Evolutionary conservation across 129 eudicot genomes (phyloP), one percentile per base, ranked within the genome.

Genomic region (Kitagawia praeruptora): DNA sequence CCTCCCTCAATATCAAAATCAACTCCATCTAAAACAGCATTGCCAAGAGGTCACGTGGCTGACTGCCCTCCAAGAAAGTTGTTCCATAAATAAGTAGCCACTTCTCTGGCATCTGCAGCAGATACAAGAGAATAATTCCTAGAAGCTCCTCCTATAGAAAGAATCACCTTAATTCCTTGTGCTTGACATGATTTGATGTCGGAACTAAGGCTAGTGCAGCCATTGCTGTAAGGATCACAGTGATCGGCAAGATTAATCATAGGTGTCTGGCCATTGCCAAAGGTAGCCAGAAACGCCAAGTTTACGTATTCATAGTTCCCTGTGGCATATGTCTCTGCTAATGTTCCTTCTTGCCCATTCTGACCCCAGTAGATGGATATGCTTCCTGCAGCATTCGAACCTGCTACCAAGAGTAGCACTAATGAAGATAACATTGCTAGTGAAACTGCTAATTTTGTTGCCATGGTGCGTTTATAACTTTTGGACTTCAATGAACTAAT

Each of bases 31-130:
- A 66, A 66, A 66, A 31, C 73, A 31, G 73, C 73, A 0, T 31
- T 67, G 19, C 73, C 73, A 28, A 67, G 73, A 67, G 73, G 73
- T 4, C 73, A 9, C 10, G 73, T 27, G 34, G 73, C 73, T 31
- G 73, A 66, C 21, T 67, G 73, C 42, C 73, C 73, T 13, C 73
- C 73, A 67, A 67, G 73, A 34, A 67, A 67, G 42, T 67, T 67
- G 42, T 67, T 67, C 73, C 73, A 67, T 12, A 67, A 3, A 67
- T 67, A 67, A 14, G 42, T 67, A 13, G 73, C 73, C 73, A 67
- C 73, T 67, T 67, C 73, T 67, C 73, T 67, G 42, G 73, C 73
- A 67, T 67, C 73, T 27, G 73, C 73, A 67, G 73, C 73, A 67
- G 73, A 67, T 28, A 67, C 73, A 31, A 67, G 73, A 14, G 73